phyloP scores from a whole-genome alignment of 1,139 yeast genomes.

The Chernovozyma sophiae-reginae region DNA sequence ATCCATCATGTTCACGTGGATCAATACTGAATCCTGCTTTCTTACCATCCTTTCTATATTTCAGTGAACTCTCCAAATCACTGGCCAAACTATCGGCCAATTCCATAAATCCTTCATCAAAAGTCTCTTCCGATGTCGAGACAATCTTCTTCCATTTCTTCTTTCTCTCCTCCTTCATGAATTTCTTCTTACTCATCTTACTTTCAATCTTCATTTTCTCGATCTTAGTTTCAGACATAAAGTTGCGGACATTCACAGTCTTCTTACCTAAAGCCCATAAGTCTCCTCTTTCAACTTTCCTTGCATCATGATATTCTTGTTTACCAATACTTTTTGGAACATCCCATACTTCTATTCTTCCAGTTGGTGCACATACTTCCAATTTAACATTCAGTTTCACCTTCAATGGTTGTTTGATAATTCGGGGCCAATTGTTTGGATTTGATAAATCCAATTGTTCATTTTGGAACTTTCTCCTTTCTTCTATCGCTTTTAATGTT shows the following conservation, averaged over 20 bases:
- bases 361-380: slow-evolving; percentile 77
- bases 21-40: slow-evolving; percentile 21
- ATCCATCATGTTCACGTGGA: slow-evolving; percentile 21
- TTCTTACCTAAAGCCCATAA: slow-evolving; percentile 83
- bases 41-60: slow-evolving; percentile 32
- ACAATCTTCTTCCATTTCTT: slow-evolving; percentile 39
- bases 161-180: slow-evolving; percentile 39
- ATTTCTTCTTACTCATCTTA: slow-evolving; percentile 39
- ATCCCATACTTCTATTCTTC: slow-evolving; percentile 81
- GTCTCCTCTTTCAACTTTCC: slow-evolving; percentile 84
- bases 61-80: slow-evolving; percentile 29
- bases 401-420: slow-evolving; percentile 68
- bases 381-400: slow-evolving; percentile 79
- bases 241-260: slow-evolving; percentile 42
- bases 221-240: slow-evolving; percentile 26
- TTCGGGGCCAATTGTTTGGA: slow-evolving; percentile 64
- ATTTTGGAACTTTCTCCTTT: slow-evolving; percentile 25
- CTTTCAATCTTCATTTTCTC: slow-evolving; percentile 36
- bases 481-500: slow-evolving; percentile 33
- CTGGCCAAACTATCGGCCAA: slow-evolving; percentile 36
- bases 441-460: slow-evolving; percentile 22
- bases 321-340: slow-evolving; percentile 76
- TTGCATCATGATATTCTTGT: slow-evolving; percentile 82
- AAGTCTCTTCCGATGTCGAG: slow-evolving; percentile 28
- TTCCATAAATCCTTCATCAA: slow-evolving; percentile 29